Percentiles rank a stretch among this genome's conserved stretches.
Conservation (phyloP, 352 stramenopile species). For the Globisporangium nagaii region DNA sequence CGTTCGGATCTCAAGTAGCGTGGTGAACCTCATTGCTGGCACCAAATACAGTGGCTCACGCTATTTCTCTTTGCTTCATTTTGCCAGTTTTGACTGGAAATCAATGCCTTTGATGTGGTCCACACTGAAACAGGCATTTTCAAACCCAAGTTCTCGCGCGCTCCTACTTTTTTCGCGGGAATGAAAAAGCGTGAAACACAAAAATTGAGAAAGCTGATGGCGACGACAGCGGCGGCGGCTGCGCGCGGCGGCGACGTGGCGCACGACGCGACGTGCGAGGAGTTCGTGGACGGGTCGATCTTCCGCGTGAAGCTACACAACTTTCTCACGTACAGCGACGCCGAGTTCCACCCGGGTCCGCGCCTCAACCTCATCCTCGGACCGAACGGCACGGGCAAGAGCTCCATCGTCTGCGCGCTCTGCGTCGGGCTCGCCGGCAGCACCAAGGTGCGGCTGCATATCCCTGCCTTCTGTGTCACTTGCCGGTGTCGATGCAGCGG, state of each 20-base stretch:
- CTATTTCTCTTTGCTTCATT: too few relatives aligned
- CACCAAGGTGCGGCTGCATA: slow-evolving; percentile 59
- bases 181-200: too few relatives aligned
- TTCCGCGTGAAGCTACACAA: slow-evolving; percentile 91
- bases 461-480: background rate
- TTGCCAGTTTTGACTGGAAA: too few relatives aligned
- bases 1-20: background rate
- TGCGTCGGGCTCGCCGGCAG: slow-evolving; percentile 94
- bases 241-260: slow-evolving; percentile 22
- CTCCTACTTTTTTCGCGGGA: slow-evolving; percentile 56
- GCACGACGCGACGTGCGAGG: slow-evolving; percentile 32
- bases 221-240: slow-evolving; percentile 11
- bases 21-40: background rate
- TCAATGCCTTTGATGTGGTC: background rate
- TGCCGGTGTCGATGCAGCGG: too few relatives aligned
- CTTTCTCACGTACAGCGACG: slow-evolving; percentile 92
- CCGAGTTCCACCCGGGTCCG: slow-evolving; percentile 87
- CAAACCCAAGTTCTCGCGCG: background rate
- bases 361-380: slow-evolving; percentile 98
- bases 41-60: too few relatives aligned
- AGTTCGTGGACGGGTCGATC: slow-evolving; percentile 86
- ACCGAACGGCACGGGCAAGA: slow-evolving; percentile 95
- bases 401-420: slow-evolving; percentile 96
- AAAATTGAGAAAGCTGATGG: slow-evolving; percentile 10
- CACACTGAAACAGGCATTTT: background rate